Base-by-base conservation (phyloP, 2,329 filamentous ascomycete species). In the Rutstroemia sydowiana region DNA sequence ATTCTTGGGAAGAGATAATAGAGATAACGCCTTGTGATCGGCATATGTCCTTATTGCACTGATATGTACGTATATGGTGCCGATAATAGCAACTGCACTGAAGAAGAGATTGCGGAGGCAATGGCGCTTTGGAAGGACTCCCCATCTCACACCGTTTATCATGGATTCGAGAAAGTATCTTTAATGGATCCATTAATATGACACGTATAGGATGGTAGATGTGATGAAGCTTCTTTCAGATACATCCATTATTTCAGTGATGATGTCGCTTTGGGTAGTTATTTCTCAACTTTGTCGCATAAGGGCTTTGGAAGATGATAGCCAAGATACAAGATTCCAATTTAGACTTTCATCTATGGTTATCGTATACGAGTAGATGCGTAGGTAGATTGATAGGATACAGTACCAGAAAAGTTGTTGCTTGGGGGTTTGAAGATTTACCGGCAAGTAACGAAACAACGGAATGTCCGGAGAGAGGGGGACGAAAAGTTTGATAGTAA, bases 1-100 rank as follows among this genome's bases (percentile, higher is more conserved):
- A 26, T 26, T 26, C 23, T 26, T 8, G 23, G 8, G 36, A 11
- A 39, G 36, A 39, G 7, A 14, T 41, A 40, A 26, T 26, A 46
- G 32, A 28, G 48, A 46, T 51, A 40, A 40, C 36, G 23, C 23
- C 48, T 32, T 45, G 32, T 46, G 41, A 51, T 51, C 41, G 42
- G 16, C 41, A 40, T 21, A 18, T 45, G 37, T 16, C 14, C 26
- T 23, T 30, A 39, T 13, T 30, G 40, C 8, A 40, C 11, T 14
- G n/a, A n/a, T 21, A n/a, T 7, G 34, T 16, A 20, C 14, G 30
- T 42, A 39, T 37, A 46, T 32, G 42, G 20, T 40, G 16, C 26
- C 20, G 42, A 51, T 46, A 46, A 51, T 41, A 45, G 39, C 5
- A 40, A 28, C 46, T 16, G 32, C 16, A 51, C 20, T 10, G 21